Conservation (phyloP, 257 asterid species). For the Catharanthus roseus region DNA sequence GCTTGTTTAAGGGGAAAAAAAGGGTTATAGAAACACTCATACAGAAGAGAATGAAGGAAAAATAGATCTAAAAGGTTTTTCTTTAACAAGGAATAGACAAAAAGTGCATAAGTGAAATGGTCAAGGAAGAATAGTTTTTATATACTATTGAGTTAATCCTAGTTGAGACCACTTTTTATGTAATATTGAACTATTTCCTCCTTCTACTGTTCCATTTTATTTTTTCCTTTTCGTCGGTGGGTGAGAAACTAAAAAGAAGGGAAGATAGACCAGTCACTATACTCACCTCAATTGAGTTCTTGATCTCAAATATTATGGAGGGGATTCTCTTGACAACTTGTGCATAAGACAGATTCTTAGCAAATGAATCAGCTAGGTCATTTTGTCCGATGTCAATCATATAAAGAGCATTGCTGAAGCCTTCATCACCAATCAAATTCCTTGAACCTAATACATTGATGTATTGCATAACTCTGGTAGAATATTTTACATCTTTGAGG, state of each 20-base stretch:
- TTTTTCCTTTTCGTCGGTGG: not conserved
- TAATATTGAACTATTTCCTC: not conserved
- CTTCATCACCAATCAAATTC: conserved; percentile 35
- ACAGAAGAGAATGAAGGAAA: not conserved
- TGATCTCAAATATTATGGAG: conserved; percentile 54
- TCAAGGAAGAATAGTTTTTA: not conserved
- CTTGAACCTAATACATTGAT: conserved; percentile 39
- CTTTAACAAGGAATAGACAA: not conserved
- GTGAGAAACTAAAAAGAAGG: not conserved
- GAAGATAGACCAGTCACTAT: not conserved
- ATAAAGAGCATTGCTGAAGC: conserved; percentile 60
- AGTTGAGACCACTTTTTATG: not conserved
- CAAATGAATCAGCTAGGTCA: conserved; percentile 67
- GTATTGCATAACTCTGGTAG: conserved; percentile 1
- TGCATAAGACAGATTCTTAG: conserved; percentile 50
- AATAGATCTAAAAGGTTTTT: too few species aligned
- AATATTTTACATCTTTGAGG: not conserved
- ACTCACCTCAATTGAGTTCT: conserved; percentile 53
- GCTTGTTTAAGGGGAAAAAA: not conserved
- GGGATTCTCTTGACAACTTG: conserved; percentile 66
- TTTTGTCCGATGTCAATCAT: conserved; percentile 90
- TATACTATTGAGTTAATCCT: not conserved
- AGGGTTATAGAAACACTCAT: not conserved
- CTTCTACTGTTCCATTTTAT: not conserved
- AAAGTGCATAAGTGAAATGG: not conserved